Evolutionary conservation across 1,139 yeast species (phyloP), one percentile per base, ranked within the genome.

Genomic region (Taiozyma sp.): DNA sequence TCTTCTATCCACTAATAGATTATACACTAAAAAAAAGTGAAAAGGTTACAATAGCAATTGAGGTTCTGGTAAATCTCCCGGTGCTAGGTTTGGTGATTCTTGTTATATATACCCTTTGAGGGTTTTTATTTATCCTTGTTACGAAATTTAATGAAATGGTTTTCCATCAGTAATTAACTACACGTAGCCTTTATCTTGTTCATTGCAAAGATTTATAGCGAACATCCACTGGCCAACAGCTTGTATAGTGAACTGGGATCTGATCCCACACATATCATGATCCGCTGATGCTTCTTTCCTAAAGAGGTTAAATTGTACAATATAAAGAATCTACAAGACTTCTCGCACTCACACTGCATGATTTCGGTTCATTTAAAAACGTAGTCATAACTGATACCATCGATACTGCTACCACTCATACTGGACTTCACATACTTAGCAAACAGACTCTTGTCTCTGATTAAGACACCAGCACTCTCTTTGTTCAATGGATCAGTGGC

Each of bases 401-500:
- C 81, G 24, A 91, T 77, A 45, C 68, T 68, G 0, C 85, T 82
- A 6, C 99, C 99, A 45, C 72, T 69, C 96, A 93, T 89, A 7
- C 93, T 70, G 28, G 68, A 66, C 44, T 61, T 65, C 4, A 90
- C 98, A 54, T 82, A 78, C 32, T 73, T 65, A 43, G 75, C 75
- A 70, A 92, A 93, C 44, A 67, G 65, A 10, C 67, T 68, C 39
- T 80, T 80, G 63, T 82, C 81, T 57, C 79, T 76, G 42, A 80
- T 83, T 59, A 93, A 75, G 45, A 81, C 81, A 54, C 80, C 79
- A 1, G 98, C 98, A 2, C 98, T 97, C 27, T 80, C 86, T 65
- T 91, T 90, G 67, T 93, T 93, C 59, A 93, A 76, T 2, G 99
- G 99, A 67, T 93, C 98, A 54, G 83, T 84, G 1, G 96, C 86